Evolutionary conservation across 345 rosid genomes (phyloP), one percentile per base, ranked within the genome.

Genomic region (Acer campestre): DNA sequence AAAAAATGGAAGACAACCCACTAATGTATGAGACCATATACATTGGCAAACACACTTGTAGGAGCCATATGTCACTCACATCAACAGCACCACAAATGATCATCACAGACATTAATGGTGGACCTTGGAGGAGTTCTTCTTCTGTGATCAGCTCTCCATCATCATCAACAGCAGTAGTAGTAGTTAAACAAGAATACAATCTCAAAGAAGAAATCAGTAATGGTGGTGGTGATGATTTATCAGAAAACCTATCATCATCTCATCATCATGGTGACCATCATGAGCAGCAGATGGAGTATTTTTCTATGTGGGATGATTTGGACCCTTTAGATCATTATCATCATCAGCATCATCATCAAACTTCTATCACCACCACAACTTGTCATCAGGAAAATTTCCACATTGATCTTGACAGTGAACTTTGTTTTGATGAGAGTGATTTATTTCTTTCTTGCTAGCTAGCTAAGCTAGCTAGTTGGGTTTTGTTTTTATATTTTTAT

Each of bases 31-130:
- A 72, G 14, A 90, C 59, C 71, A 89, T 88, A 22, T 92, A 93
- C 75, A 77, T 85, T 12, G 95, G 93, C 55, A 64, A 22, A 53
- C 98, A 93, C 84, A 90, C 93, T 0, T 95, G 98, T 82, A 80
- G 38, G 25, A 16, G 22, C 13, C 63, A 59, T 13, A 82, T 53
- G 67, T 25, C 63, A 18, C 49, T 38, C 13, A 71, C 66, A 17
- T 20, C 73, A 44, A 78, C 83, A 53, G 78, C 25, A 9, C 71
- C 73, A 51, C 79, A 81, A 55, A 76, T 74, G 40, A 74, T 79
- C 11, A 56, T 82, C 25, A 9, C 38, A 10, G 79, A 70, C 46
- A 42, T 42, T 62, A 70, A 77, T 16, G 73, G 70, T 51, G 56
- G 22, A 23, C 67, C 48, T 56, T 77, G 80, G 75, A 31, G 51